Conservation (phyloP, 768 basidiomycete genomes). For the Boletus pseudo-olivaceus region DNA sequence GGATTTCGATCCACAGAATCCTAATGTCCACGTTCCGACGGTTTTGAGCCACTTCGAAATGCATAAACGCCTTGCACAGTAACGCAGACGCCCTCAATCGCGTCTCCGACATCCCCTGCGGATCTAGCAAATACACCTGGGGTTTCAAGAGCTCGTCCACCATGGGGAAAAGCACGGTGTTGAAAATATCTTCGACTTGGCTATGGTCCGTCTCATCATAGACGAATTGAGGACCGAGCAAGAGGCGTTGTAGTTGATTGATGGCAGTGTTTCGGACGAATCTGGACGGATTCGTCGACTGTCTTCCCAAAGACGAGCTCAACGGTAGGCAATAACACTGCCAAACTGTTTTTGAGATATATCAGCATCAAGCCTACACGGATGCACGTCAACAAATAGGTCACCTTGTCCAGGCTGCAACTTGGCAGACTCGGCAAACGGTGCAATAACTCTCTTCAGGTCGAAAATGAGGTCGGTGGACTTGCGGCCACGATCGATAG, state of each 20-base stretch:
- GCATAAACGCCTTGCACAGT: conserved; percentile 94
- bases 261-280: conserved; percentile 82
- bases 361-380: conserved; percentile 2
- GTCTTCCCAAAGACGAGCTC: conserved; percentile 67
- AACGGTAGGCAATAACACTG: conserved; percentile 72
- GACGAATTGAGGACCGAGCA: conserved; percentile 72
- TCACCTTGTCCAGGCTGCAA: conserved; percentile 34
- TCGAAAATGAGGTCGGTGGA: conserved; percentile 79
- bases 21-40: conserved; percentile 59
- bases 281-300: conserved; percentile 79
- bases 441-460: conserved; percentile 62
- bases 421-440: conserved; percentile 50
- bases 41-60: conserved; percentile 76
- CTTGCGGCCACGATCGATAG: conserved; percentile 74
- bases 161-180: conserved; percentile 85
- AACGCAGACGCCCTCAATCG: conserved; percentile 84
- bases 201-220: conserved; percentile 54
- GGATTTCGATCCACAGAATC: conserved; percentile 81
- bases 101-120: conserved; percentile 87
- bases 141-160: conserved; percentile 88
- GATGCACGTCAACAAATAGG: conserved; percentile 5
- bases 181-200: conserved; percentile 82
- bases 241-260: conserved; percentile 74
- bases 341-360: conserved; percentile 56
- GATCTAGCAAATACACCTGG: conserved; percentile 74